A percentile compares a stretch with the other conserved stretches of the same genome.
Conservation (phyloP, 1,284 basidiomycete genomes). For the Sparassis latifolia region DNA sequence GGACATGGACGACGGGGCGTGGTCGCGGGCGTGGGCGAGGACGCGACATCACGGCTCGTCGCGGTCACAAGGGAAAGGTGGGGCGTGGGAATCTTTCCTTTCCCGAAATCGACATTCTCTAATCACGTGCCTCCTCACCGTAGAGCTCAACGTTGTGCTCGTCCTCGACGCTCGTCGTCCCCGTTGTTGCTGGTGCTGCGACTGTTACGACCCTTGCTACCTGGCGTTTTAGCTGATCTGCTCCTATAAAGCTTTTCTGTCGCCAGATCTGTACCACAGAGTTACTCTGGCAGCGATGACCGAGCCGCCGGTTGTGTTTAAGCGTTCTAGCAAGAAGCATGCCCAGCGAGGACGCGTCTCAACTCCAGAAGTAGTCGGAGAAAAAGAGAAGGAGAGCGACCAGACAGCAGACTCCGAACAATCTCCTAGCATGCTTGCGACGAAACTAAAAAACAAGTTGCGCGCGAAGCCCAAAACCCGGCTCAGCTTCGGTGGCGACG, state of each 20-base stretch:
- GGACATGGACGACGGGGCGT: conserved; percentile 29
- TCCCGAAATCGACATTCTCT: conserved; percentile 10
- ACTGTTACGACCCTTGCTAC: not conserved
- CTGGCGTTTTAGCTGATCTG: not conserved
- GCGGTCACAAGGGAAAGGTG: conserved; percentile 19
- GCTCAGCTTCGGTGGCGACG: conserved; percentile 79
- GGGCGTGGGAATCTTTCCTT: conserved; percentile 42
- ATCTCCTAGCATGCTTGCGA: conserved; percentile 50
- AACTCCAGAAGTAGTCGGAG: conserved; percentile 23
- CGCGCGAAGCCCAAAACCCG: conserved; percentile 56
- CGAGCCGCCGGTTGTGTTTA: conserved; percentile 38
- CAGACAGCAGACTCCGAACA: conserved; percentile 23
- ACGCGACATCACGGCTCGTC: conserved; percentile 27
- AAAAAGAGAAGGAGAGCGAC: conserved; percentile 28
- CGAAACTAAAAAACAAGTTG: conserved; percentile 56
- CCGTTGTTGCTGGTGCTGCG: not conserved
- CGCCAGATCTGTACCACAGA: too few species aligned
- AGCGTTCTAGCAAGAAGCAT: conserved; percentile 51
- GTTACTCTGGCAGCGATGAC: conserved; percentile 14
- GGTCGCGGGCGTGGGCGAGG: conserved; percentile 50
- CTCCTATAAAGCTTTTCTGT: too few species aligned
- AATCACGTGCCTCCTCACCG: conserved; percentile 12
- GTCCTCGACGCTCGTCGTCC: not conserved
- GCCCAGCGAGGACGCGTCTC: conserved; percentile 37
- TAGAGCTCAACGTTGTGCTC: not conserved